These are phyloP conservation scores for Irpex sp. DNA, from an alignment of 1,284 basidiomycete genomes.

Conservation along the genomic window DNA sequence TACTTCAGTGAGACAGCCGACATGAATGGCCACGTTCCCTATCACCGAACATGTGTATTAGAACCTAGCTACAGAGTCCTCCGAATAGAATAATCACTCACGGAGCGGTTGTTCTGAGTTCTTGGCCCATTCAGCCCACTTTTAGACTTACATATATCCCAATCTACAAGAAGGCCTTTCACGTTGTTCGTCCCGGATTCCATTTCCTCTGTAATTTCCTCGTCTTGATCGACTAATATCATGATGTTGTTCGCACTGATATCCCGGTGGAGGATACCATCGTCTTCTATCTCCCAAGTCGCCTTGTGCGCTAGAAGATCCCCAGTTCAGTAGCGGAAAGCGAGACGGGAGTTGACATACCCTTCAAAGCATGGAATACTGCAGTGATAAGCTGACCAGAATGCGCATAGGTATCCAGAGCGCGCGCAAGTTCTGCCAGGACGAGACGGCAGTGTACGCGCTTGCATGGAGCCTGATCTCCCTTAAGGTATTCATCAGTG, in stretches of 20 bases:
- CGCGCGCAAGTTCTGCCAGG: not conserved
- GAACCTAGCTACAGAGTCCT: not conserved
- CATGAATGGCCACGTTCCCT: conserved; percentile 6
- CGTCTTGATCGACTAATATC: not conserved
- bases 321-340: not conserved
- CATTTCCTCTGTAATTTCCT: not conserved
- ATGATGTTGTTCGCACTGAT: conserved; percentile 6
- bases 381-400: not conserved
- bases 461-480: not conserved
- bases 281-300: not conserved
- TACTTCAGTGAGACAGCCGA: conserved; percentile 1
- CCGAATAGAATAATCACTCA: not conserved
- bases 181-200: not conserved
- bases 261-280: not conserved
- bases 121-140: not conserved
- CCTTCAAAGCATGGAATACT: not conserved
- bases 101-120: not conserved
- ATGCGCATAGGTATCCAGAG: not conserved
- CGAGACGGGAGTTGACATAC: not conserved
- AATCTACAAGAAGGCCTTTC: conserved; percentile 2
- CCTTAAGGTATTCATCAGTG: not conserved
- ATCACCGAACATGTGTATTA: not conserved
- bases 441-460: conserved; percentile 1
- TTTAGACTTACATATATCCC: conserved; percentile 2
- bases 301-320: not conserved